Base-by-base conservation (phyloP, 139 green algal genomes). In the Zygnema circumcarinatum region DNA sequence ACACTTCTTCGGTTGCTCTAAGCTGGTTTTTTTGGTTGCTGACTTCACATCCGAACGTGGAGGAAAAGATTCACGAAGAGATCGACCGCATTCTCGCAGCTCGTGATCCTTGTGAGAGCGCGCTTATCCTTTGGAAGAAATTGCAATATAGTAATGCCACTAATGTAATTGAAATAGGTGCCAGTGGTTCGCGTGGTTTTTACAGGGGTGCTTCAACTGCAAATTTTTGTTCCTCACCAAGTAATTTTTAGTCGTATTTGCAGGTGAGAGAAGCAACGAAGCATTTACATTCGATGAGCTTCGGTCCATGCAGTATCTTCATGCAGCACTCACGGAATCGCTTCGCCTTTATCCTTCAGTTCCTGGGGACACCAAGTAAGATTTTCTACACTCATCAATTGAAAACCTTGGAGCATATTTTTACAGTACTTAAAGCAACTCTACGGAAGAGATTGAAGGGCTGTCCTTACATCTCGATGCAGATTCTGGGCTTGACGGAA, bases 21-120 rank as follows among this genome's bases (percentile, higher is more conserved):
- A 53, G 52, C 38, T 89, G 72, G 84, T 69, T 85, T 38, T 76
- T 74, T 31, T 83, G 33, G 21, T 22, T 76, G 36, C 83, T 88
- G 72, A 84, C 38, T 31, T 38, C 20, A 36, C 72, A 74, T 39
- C 68, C 38, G 1, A 33, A 83, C 39, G 72, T 88, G 29, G 68
- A 82, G 69, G 42, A 33, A n/a, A 88, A 88, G 83, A 83, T 83
- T 42, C 21, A 84, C 22, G 20, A 32, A 54, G 83, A 88, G 68
- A 72, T 73, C 1, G 67, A 31, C 3, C 32, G 22, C 36, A 67
- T 80, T 47, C 52, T 87, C 68, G 67, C 36, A 1, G 11, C 11
- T 42, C 11, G 7, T 53, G 69, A 40, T 16, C 35, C 35, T 11
- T 78, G 69, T 53, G 7, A 42, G 11, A 53, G 11, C 7, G 36